These are phyloP conservation scores for Trichomonas tenax DNA, from an alignment of 208 protist species.

Conservation along the genomic window DNA sequence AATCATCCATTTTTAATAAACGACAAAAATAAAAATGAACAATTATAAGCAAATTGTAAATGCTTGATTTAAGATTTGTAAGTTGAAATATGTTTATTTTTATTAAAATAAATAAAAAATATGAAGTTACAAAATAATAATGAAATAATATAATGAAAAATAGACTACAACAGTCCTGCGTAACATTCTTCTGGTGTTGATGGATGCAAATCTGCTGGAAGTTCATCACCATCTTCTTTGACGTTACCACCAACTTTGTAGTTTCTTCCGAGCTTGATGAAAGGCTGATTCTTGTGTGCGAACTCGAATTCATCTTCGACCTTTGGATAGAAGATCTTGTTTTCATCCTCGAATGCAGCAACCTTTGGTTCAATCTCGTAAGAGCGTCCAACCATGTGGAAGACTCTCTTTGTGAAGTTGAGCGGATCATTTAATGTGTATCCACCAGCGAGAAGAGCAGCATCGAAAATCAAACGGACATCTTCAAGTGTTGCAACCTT, in stretches of 20 bases:
- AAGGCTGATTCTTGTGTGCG: neutral
- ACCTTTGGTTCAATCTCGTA: neutral
- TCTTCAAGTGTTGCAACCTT: neutral
- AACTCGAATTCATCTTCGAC: constrained; percentile 2
- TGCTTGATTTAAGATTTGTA: too few species aligned
- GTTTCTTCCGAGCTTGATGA: neutral
- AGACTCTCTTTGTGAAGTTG: constrained; percentile 1
- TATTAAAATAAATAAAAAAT: too few species aligned
- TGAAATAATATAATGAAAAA: too few species aligned
- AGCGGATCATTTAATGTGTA: neutral
- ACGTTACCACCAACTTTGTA: neutral
- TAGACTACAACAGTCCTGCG: neutral
- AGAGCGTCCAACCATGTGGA: neutral
- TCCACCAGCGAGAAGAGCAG: neutral
- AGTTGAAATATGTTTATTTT: too few species aligned
- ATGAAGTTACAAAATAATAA: neutral
- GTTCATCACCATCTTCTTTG: neutral
- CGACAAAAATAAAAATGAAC: too few species aligned
- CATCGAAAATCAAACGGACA: neutral
- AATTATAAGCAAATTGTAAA: too few species aligned
- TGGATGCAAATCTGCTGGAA: neutral
- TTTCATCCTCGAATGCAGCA: neutral
- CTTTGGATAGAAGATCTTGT: neutral
- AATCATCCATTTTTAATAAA: neutral
- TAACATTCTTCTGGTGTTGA: neutral